Base-by-base conservation (phyloP, 495 filamentous ascomycete genomes). In the Chaetomium cochliodes region DNA sequence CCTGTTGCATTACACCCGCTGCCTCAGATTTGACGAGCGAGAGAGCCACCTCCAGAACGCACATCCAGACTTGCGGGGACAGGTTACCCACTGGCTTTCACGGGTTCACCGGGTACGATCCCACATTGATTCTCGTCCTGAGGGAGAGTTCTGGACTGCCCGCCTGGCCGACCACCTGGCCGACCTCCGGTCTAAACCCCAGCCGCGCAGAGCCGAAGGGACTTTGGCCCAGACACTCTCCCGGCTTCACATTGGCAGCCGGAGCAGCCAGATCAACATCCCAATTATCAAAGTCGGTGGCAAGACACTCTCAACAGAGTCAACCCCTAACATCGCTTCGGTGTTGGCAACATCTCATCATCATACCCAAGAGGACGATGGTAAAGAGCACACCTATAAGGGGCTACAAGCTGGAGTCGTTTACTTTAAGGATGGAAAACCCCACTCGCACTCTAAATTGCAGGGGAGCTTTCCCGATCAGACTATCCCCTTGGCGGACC, bases 71-170 rank as follows among this genome's bases (percentile, higher is more conserved):
- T 16, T 61, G 2, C 51, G 58, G 0, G 44, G 51, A 18, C 50
- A 62, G 23, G 53, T 66, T 8, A 52, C 44, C 12, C 64, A 66
- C 42, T 23, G 61, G 16, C 58, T 66, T 12, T 66, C 64, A 8
- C 51, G 64, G 2, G 58, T 62, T 16, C 37, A 66, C 20, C 41
- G 62, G 13, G 58, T 66, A 15, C 51, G 64, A 8, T 55, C 42
- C 42, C 50, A 56, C 8, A 37, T 66, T 13, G 58, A 66, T 22
- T 39, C 47, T 20, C 50, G 58, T 0, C n/a, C 64, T 11, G 64
- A 66, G 16, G 64, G 64, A n/a, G 64, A 62, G 44, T 66, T 66
- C 64, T 66, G 64, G 64, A 66, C 64, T 0, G 42, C 33, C 52
- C 56, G 42, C 5, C 51, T 66, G 6, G 64, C 64, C 58, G 64